Evolutionary conservation across 1,139 yeast species (phyloP).

Genomic region (Taphrina communis): DNA sequence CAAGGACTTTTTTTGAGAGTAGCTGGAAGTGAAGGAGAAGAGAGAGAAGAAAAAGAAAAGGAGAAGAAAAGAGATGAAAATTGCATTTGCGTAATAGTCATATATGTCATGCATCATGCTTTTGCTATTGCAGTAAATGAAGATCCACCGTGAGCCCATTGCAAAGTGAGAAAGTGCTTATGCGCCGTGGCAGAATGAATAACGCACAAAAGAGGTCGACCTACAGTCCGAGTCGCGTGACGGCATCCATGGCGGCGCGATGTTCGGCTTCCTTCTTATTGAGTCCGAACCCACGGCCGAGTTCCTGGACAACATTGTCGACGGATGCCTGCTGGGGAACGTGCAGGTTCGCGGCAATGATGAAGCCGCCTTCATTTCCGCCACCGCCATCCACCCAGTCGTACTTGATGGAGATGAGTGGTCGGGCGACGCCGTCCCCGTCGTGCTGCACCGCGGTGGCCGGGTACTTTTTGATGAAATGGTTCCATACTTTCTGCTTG

Average conservation of each 20-base stretch:
- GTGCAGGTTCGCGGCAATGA: slow-evolving; percentile 67
- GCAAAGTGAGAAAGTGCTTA: too few relatives aligned
- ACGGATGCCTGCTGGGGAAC: slow-evolving; percentile 35
- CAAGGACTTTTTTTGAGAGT: too few relatives aligned
- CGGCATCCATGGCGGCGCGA: slow-evolving; percentile 74
- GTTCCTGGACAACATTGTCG: slow-evolving; percentile 43
- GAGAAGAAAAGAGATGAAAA: too few relatives aligned
- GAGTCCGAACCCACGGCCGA: slow-evolving; percentile 67
- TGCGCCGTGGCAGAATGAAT: too few relatives aligned
- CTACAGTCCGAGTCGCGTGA: slow-evolving; percentile 16
- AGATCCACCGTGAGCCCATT: too few relatives aligned
- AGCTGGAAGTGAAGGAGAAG: too few relatives aligned
- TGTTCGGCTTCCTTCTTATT: slow-evolving; percentile 69
- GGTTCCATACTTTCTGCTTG: slow-evolving; percentile 77
- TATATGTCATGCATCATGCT: not conserved
- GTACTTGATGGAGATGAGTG: slow-evolving; percentile 54
- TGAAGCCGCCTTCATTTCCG: slow-evolving; percentile 59
- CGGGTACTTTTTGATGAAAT: slow-evolving; percentile 74
- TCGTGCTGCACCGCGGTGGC: slow-evolving; percentile 55
- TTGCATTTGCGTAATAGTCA: too few relatives aligned
- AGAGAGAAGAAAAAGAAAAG: too few relatives aligned
- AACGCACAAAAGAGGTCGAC: too few relatives aligned
- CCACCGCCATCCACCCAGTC: slow-evolving; percentile 61
- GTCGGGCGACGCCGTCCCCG: not conserved
- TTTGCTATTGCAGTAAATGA: not conserved